Evolutionary conservation across 495 filamentous ascomycete genomes (phyloP).

Genomic region (Penicillium chermesinum): DNA sequence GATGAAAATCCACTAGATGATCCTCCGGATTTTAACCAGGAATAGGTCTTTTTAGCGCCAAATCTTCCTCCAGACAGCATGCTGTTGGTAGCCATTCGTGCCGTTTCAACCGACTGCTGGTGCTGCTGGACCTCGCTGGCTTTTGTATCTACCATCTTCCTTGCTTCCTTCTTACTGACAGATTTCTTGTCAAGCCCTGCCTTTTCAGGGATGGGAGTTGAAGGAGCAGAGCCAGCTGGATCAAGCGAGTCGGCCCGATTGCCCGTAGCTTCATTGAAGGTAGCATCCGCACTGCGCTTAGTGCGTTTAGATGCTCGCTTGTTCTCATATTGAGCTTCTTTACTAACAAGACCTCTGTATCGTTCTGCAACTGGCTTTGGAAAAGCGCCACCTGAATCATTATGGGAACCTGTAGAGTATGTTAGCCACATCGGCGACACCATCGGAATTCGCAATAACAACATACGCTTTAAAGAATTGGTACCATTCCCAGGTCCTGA

Average conservation of each 20-base stretch:
- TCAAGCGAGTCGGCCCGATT: constrained; percentile 33
- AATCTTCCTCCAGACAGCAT: constrained; percentile 44
- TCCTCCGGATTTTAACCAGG: constrained; percentile 40
- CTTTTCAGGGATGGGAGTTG: constrained; percentile 38
- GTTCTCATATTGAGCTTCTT: constrained; percentile 44
- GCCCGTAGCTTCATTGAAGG: constrained; percentile 34
- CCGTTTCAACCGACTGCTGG: constrained; percentile 46
- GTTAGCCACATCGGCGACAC: constrained; percentile 8
- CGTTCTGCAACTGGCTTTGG: constrained; percentile 29
- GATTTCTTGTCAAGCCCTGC: constrained; percentile 52
- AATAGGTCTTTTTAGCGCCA: constrained; percentile 42
- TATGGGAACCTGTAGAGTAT: constrained; percentile 29
- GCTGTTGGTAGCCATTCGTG: constrained; percentile 41
- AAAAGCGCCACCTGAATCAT: constrained; percentile 14
- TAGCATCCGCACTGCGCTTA: constrained; percentile 40
- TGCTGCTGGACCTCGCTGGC: constrained; percentile 48
- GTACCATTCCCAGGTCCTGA: constrained; percentile 33
- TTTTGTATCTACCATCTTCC: constrained; percentile 46
- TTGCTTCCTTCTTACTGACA: constrained; percentile 49
- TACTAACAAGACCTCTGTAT: constrained; percentile 29
- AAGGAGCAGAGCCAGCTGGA: constrained; percentile 38
- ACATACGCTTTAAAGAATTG: constrained; percentile 59
- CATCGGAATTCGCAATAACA: neutral
- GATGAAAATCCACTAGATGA: constrained; percentile 37
- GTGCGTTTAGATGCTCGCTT: constrained; percentile 47